Evolutionary conservation across 441 rosid species (phyloP).

Genomic region (Jatropha multifida): DNA sequence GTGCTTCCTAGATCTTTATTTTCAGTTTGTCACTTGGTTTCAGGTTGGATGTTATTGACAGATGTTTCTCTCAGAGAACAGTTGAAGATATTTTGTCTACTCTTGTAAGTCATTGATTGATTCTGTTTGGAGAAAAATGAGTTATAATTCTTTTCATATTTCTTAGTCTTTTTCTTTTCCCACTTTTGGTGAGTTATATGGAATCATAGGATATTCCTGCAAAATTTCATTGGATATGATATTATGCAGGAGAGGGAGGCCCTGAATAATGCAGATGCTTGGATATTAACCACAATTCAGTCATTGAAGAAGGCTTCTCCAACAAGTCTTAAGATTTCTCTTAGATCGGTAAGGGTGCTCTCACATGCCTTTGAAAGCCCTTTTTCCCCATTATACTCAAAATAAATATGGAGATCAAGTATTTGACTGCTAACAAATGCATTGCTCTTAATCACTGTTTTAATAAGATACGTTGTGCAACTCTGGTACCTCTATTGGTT

Average conservation of each 20-base stretch:
- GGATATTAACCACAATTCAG: constrained; percentile 56
- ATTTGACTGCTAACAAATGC: not conserved
- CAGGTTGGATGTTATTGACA: constrained; percentile 78
- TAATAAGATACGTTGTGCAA: not conserved
- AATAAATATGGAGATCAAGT: not conserved
- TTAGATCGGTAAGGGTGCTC: constrained; percentile 62
- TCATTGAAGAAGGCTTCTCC: constrained; percentile 81
- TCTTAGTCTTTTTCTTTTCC: not conserved
- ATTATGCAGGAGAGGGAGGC: constrained; percentile 65
- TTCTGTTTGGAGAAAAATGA: not conserved
- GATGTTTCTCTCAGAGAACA: constrained; percentile 74
- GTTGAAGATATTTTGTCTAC: constrained; percentile 79
- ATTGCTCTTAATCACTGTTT: not conserved
- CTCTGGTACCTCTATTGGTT: not conserved
- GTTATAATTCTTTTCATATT: not conserved
- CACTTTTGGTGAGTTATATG: constrained; percentile 18
- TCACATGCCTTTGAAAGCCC: constrained; percentile 4
- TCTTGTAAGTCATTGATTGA: constrained; percentile 55
- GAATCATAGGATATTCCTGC: constrained; percentile 1
- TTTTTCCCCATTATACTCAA: not conserved
- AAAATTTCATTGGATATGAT: constrained; percentile 18
- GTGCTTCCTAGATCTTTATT: constrained; percentile 20
- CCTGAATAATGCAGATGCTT: constrained; percentile 41
- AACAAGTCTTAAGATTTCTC: constrained; percentile 87
- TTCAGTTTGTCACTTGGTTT: constrained; percentile 18